phyloP scores from a whole-genome alignment of 768 basidiomycete genomes.

The Tricholoma bakamatsutake region DNA sequence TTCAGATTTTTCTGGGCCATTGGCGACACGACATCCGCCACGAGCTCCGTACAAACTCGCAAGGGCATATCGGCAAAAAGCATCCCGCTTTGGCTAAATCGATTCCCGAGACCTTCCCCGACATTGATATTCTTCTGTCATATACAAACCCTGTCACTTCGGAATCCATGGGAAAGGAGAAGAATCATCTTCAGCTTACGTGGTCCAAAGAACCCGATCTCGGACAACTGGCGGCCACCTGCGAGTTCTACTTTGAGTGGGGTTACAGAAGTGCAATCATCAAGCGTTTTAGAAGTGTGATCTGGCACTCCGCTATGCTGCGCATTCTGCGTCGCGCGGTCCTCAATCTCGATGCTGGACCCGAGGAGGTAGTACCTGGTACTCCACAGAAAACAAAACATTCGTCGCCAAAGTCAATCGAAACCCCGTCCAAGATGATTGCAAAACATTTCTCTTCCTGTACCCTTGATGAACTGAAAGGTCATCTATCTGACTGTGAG shows the following conservation, averaged over 20 bases:
- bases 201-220: slow-evolving; percentile 63
- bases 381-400: slow-evolving; percentile 37
- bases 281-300: slow-evolving; percentile 76
- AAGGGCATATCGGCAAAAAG: slow-evolving; percentile 58
- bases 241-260: slow-evolving; percentile 92
- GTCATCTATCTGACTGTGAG: slow-evolving; percentile 24
- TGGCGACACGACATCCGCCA: slow-evolving; percentile 61
- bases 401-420: slow-evolving; percentile 20
- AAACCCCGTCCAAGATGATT: slow-evolving; percentile 53
- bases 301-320: slow-evolving; percentile 73
- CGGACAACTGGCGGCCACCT: slow-evolving; percentile 65
- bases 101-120: slow-evolving; percentile 64
- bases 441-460: slow-evolving; percentile 49
- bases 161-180: slow-evolving; percentile 44
- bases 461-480: slow-evolving; percentile 22
- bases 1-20: slow-evolving; percentile 46
- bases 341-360: slow-evolving; percentile 38
- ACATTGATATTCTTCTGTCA: slow-evolving; percentile 65
- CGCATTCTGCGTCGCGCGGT: slow-evolving; percentile 65
- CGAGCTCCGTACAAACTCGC: slow-evolving; percentile 67
- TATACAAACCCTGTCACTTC: slow-evolving; percentile 79
- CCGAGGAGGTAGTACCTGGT: slow-evolving; percentile 13
- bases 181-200: slow-evolving; percentile 30
- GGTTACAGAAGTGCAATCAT: slow-evolving; percentile 78
- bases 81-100: slow-evolving; percentile 56